Evolutionary conservation across 768 basidiomycete genomes (phyloP), one percentile per base, ranked within the genome.

Genomic region (Tulasnella sp.): DNA sequence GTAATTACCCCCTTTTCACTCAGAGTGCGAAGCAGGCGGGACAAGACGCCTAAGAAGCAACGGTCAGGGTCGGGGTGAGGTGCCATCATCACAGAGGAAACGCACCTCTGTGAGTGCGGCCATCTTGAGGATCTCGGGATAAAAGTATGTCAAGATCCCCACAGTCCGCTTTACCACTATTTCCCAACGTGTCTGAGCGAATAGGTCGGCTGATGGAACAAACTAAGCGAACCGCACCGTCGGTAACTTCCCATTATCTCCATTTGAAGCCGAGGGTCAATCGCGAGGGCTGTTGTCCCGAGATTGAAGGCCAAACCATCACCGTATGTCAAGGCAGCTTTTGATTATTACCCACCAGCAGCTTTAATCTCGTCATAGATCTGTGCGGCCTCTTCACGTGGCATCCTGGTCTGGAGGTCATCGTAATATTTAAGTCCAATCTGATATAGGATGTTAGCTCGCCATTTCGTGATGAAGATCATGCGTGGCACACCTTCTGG

Each of bases 181-280:
- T 29, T 29, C 17, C 31, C 38, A 31, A 68, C 19, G 37, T 54
- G 12, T 11, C 29, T 58, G 49, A 58, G 36, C 14, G 29, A n/a
- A 71, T 12, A 19, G 75, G 34, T 1, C 70, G 36, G 49, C n/a
- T 11, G 25, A 76, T 34, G 70, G n/a, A 54, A 31, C 9, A 54
- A 77, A 7, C 71, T 58, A 25, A 78, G 80, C 71, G 78, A 88
- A 91, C 77, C 80, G 72, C 79, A 89, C 92, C 93, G 86, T 79
- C 96, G 84, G 82, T 91, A 98, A 78, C 93, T 94, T 0, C 96
- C 96, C 96, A 97, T 96, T 69, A 96, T 91, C 71, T 95, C 90
- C 12, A 97, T 83, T 80, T 88, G 89, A 34, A 96, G 81, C 72
- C 88, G 87, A 6, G 88, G 83, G 80, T 96, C 95, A 39, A 97